Evolutionary conservation across 192 early-diverging fungal species (phyloP).

Genomic region (Rhizoclosmatium sp.): DNA sequence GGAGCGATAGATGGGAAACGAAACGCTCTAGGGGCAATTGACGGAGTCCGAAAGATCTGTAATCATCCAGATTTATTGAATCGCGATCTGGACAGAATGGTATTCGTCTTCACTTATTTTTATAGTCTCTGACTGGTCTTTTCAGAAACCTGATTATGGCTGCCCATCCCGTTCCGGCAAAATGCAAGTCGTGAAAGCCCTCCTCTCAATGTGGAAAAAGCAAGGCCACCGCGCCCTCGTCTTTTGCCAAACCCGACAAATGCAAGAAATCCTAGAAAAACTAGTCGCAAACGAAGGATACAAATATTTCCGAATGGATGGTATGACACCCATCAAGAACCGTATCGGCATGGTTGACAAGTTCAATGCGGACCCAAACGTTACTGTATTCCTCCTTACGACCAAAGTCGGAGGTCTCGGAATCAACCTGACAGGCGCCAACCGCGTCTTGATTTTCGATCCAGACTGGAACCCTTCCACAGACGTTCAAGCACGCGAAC

Average conservation of each 20-base stretch:
- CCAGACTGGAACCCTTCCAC: constrained; percentile 99
- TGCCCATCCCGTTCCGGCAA: constrained; percentile 78
- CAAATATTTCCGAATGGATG: constrained; percentile 92
- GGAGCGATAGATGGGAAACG: constrained; percentile 80
- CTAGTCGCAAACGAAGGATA: constrained; percentile 67
- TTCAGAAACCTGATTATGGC: constrained; percentile 68
- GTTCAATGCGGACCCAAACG: constrained; percentile 73
- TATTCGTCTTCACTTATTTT: background rate
- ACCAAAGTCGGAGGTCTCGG: constrained; percentile 97
- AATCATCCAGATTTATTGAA: constrained; percentile 90
- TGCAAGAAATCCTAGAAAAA: constrained; percentile 92
- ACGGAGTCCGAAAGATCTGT: constrained; percentile 94
- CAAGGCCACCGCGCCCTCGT: constrained; percentile 87
- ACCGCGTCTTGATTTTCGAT: constrained; percentile 94
- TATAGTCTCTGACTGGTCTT: background rate
- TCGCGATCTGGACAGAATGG: constrained; percentile 15
- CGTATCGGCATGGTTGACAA: constrained; percentile 86
- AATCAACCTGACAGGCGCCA: constrained; percentile 92
- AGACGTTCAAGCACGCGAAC: constrained; percentile 93
- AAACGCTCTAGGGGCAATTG: constrained; percentile 89
- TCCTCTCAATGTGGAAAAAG: constrained; percentile 87
- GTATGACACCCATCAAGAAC: constrained; percentile 86
- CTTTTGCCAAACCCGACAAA: constrained; percentile 93
- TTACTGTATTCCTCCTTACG: constrained; percentile 94
- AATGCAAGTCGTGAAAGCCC: constrained; percentile 83